Evolutionary conservation across 176 grass and related monocot genomes (phyloP).

Genomic region (Areca catechu): DNA sequence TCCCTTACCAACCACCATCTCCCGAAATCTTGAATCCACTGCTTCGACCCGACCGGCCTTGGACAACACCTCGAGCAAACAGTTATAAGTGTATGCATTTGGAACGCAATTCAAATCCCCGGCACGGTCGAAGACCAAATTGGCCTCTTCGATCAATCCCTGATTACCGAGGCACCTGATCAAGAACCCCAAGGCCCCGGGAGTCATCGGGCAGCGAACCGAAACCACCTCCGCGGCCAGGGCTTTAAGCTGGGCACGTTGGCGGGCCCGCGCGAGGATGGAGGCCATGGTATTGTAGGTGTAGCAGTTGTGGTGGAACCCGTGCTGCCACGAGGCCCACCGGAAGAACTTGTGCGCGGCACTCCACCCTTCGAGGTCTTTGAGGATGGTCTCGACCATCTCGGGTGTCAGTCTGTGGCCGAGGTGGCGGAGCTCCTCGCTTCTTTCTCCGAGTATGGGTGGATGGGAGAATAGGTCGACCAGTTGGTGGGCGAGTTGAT

Average conservation of each 20-base stretch:
- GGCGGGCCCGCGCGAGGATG: conserved; percentile 34
- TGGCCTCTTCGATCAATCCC: conserved; percentile 39
- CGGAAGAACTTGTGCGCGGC: conserved; percentile 67
- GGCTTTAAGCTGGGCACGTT: conserved; percentile 28
- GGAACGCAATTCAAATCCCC: conserved; percentile 40
- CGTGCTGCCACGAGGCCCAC: conserved; percentile 47
- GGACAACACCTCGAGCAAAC: conserved; percentile 54
- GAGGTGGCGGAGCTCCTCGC: conserved; percentile 34
- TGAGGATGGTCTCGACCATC: conserved; percentile 33
- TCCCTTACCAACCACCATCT: conserved; percentile 36
- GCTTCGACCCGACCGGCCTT: conserved; percentile 36
- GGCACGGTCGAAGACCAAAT: conserved; percentile 42
- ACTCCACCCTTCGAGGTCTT: conserved; percentile 44
- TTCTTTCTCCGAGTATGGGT: conserved; percentile 24
- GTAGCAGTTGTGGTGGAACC: conserved; percentile 77
- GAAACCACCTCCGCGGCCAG: conserved; percentile 34
- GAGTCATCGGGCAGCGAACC: conserved; percentile 47
- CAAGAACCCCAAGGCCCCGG: conserved; percentile 60
- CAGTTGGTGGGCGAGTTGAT: conserved; percentile 45
- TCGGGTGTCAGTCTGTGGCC: conserved; percentile 22
- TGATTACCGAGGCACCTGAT: conserved; percentile 53
- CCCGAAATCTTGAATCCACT: conserved; percentile 39
- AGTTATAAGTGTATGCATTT: conserved; percentile 79
- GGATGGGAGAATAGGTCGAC: conserved; percentile 69
- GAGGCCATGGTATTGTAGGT: conserved; percentile 76